A percentile compares a stretch with the other conserved stretches of the same genome.
Conservation (phyloP, 129 eudicot genomes). For the Lactuca sativa region DNA sequence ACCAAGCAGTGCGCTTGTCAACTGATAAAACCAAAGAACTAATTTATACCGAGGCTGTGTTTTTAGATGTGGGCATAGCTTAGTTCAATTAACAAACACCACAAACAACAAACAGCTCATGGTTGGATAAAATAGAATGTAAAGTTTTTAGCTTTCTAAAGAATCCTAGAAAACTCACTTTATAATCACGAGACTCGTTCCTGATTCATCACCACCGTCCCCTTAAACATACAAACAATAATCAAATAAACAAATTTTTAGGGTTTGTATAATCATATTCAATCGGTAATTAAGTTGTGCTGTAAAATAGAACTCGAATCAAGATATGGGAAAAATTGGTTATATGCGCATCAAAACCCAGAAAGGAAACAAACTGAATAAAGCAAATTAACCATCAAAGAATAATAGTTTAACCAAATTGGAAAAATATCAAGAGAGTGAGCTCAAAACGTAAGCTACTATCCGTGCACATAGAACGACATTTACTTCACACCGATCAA, state of each 20-base stretch:
- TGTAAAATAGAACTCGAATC: constrained; percentile 9
- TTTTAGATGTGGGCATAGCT: background rate
- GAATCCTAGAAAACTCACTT: constrained; percentile 25
- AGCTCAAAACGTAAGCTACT: constrained; percentile 17
- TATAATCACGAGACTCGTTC: constrained; percentile 6
- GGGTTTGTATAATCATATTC: background rate
- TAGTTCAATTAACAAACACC: constrained; percentile 15
- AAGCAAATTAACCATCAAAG: background rate
- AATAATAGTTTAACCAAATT: background rate
- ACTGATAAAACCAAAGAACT: background rate
- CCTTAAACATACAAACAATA: constrained; percentile 6
- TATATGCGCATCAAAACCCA: background rate
- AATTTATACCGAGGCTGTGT: background rate
- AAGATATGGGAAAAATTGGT: background rate
- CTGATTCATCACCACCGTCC: constrained; percentile 11
- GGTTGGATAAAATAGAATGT: background rate
- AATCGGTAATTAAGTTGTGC: background rate
- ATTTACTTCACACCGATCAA: background rate
- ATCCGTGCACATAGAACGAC: background rate
- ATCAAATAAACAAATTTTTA: background rate
- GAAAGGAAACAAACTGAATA: background rate
- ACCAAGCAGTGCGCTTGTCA: background rate
- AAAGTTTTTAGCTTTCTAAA: constrained; percentile 7
- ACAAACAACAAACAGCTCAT: constrained; percentile 20
- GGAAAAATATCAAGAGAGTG: background rate